These are phyloP conservation scores for Catharanthus roseus DNA, from an alignment of 257 asterid genomes.

Conservation along the genomic window DNA sequence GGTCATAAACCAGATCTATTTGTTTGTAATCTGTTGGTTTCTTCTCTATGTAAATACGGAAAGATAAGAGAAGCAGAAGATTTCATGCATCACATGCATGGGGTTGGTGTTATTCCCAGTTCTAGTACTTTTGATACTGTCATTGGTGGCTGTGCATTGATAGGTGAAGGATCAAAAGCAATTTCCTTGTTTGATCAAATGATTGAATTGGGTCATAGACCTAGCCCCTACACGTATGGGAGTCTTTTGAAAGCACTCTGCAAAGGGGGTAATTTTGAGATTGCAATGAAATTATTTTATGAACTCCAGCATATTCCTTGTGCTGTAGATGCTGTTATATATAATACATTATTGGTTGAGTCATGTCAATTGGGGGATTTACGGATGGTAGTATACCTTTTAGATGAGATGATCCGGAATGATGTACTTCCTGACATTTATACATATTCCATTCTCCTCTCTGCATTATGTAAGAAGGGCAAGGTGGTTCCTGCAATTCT, in stretches of 20 bases:
- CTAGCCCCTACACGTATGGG: conserved; percentile 58
- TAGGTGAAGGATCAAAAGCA: conserved; percentile 62
- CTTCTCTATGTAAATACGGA: conserved; percentile 59
- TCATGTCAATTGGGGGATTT: conserved; percentile 47
- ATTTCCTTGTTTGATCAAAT: conserved; percentile 53
- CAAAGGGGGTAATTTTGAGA: conserved; percentile 50
- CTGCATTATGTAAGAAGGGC: conserved; percentile 63
- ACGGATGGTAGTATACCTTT: conserved; percentile 36
- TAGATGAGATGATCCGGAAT: conserved; percentile 55
- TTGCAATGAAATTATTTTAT: conserved; percentile 50
- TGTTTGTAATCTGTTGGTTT: conserved; percentile 52
- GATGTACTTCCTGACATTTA: conserved; percentile 56
- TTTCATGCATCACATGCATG: conserved; percentile 53
- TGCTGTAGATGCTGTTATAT: conserved; percentile 42
- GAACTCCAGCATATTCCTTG: conserved; percentile 39
- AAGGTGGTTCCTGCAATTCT: conserved; percentile 60
- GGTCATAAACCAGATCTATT: conserved; percentile 43
- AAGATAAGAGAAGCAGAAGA: conserved; percentile 58
- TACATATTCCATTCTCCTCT: conserved; percentile 48
- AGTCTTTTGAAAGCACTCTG: conserved; percentile 68
- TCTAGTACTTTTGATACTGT: conserved; percentile 54
- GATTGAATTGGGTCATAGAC: conserved; percentile 56
- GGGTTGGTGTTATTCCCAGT: conserved; percentile 48
- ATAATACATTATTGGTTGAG: conserved; percentile 62
- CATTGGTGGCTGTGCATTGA: conserved; percentile 46